Base-by-base conservation (phyloP, 805 yeast species). In the Wickerhamomyces ciferrii region DNA sequence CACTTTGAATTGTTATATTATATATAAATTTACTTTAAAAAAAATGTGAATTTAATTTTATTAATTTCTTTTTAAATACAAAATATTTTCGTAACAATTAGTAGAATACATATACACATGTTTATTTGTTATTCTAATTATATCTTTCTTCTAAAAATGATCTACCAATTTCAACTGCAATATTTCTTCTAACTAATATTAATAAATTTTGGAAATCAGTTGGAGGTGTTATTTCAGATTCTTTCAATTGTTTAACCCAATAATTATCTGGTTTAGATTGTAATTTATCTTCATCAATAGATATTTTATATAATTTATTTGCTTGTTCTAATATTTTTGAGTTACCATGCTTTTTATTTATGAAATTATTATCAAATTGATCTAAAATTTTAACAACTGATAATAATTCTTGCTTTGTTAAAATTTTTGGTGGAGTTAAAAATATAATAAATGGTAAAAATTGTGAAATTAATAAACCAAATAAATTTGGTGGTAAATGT, bases 401-500 rank as follows among this genome's bases (percentile, higher is more conserved):
- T 8, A 58, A 39, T 11, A 60, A 29, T 32, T 60, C 61, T 11
- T 46, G 41, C 32, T 54, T 48, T n/a, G 48, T 23, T 23, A 58
- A 25, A 7, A 59, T 52, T 29, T 55, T 53, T 35, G 56, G 47
- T 15, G 61, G 59, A 15, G 45, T 46, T 9, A 39, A 41, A 21
- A 55, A 53, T 29, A 47, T 49, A 57, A 68, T 68, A 58, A 71
- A 70, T 17, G 80, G 79, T 41, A 68, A 53, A 15, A 78, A 53
- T 46, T 79, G 78, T n/a, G 76, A 56, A 15, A 80, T 54, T 37
- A 81, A 64, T 17, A 78, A 65, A 10, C 81, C 77, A 45, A 68
- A 65, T 52, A 72, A 74, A 53, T 73, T 73, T 34, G 63, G 63
- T 10, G 85, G 86, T 45, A 83, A 57, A 53, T 79, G 82, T 41